These are phyloP conservation scores for Pythium aquatile DNA, from an alignment of 352 stramenopile species.

Conservation along the genomic window DNA sequence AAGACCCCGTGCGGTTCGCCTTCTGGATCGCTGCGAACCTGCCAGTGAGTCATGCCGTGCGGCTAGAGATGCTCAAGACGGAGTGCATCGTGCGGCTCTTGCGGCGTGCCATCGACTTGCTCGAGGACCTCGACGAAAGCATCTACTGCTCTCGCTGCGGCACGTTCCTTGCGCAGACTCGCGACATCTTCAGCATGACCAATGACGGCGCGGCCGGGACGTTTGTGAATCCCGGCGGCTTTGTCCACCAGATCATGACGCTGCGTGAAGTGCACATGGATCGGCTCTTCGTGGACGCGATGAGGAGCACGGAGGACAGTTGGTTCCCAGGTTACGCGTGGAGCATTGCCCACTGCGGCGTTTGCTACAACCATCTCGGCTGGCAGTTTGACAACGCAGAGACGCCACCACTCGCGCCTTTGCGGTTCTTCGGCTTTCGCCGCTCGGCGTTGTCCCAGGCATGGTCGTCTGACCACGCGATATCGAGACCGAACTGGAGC, in stretches of 20 bases:
- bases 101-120: slow-evolving; percentile 52
- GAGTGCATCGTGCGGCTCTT: slow-evolving; percentile 60
- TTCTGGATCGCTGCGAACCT: slow-evolving; percentile 80
- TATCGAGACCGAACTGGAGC: slow-evolving; percentile 8
- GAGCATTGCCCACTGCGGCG: slow-evolving; percentile 74
- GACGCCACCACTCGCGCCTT: slow-evolving; percentile 23
- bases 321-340: slow-evolving; percentile 83
- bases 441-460: slow-evolving; percentile 51
- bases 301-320: slow-evolving; percentile 55
- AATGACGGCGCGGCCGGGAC: slow-evolving; percentile 57
- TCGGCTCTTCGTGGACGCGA: slow-evolving; percentile 45
- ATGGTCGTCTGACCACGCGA: slow-evolving; percentile 3
- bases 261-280: slow-evolving; percentile 47
- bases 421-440: slow-evolving; percentile 71
- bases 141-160: slow-evolving; percentile 68
- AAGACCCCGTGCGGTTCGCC: slow-evolving; percentile 69
- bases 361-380: slow-evolving; percentile 68
- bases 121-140: slow-evolving; percentile 58
- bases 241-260: slow-evolving; percentile 82
- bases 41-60: slow-evolving; percentile 53
- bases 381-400: slow-evolving; percentile 71
- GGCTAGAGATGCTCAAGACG: slow-evolving; percentile 58
- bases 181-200: slow-evolving; percentile 80
- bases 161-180: slow-evolving; percentile 58
- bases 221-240: slow-evolving; percentile 78